Evolutionary conservation across 495 filamentous ascomycete species (phyloP).

Genomic region (Patellaria atrata): DNA sequence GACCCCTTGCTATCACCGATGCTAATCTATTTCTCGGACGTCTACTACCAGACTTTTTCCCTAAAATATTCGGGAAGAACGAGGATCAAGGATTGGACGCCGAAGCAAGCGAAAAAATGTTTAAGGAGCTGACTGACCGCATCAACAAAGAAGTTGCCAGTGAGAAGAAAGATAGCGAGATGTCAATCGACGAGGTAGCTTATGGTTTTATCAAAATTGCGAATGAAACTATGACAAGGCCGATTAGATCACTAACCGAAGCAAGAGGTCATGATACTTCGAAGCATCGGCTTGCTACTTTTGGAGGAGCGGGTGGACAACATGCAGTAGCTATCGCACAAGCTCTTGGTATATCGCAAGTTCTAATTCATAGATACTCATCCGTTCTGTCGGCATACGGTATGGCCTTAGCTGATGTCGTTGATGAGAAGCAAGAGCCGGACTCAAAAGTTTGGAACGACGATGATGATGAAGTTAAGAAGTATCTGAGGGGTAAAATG

Average conservation of each 20-base stretch:
- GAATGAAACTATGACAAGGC: constrained; percentile 90
- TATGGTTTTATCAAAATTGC: constrained; percentile 85
- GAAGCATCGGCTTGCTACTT: constrained; percentile 75
- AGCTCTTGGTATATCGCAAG: constrained; percentile 71
- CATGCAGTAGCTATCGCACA: constrained; percentile 94
- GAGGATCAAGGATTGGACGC: constrained; percentile 78
- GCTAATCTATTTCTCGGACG: constrained; percentile 84
- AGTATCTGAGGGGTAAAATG: constrained; percentile 36
- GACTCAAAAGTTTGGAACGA: constrained; percentile 67
- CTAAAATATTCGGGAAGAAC: constrained; percentile 87
- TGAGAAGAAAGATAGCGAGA: constrained; percentile 44
- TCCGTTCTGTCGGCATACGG: constrained; percentile 93
- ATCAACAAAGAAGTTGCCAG: constrained; percentile 51
- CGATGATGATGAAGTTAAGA: constrained; percentile 29
- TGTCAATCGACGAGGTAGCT: constrained; percentile 78
- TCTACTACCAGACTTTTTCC: constrained; percentile 86
- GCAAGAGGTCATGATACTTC: constrained; percentile 87
- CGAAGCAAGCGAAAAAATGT: constrained; percentile 58
- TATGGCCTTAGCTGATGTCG: constrained; percentile 91
- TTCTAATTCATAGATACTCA: constrained; percentile 82
- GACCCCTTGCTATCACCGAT: constrained; percentile 84
- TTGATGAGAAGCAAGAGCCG: constrained; percentile 83
- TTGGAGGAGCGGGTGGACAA: constrained; percentile 91
- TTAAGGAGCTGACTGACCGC: constrained; percentile 61
- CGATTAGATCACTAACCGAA: constrained; percentile 84